These are phyloP conservation scores for Dioscorea cayenensis DNA, from an alignment of 116 monocot genomes.

Conservation along the genomic window DNA sequence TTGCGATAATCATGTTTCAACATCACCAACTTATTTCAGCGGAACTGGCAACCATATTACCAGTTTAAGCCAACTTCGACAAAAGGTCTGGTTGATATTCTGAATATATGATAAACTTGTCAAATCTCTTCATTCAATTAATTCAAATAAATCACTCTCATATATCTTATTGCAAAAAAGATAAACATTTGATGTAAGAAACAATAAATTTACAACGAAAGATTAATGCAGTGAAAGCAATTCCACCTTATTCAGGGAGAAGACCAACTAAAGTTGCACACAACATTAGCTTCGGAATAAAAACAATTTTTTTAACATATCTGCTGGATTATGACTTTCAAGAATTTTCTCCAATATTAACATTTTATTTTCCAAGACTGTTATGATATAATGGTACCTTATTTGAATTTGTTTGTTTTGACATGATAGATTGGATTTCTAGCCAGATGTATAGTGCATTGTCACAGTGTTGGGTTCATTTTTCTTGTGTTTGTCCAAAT, in stretches of 20 bases:
- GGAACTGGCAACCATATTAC: no score
- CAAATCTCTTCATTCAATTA: no score
- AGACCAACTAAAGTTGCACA: neutral
- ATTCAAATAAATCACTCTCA: no score
- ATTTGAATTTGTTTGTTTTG: neutral
- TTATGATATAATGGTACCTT: neutral
- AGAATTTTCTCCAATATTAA: neutral
- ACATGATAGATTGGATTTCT: neutral
- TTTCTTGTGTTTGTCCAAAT: neutral
- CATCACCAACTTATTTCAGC: no score
- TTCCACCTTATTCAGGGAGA: neutral
- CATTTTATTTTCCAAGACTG: neutral
- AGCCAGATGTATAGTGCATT: neutral
- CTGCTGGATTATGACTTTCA: neutral
- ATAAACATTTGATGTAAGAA: no score
- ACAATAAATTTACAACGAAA: no score
- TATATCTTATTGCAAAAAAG: no score
- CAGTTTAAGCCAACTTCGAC: no score
- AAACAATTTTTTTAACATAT: neutral
- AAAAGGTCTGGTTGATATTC: no score
- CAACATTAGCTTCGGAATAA: neutral
- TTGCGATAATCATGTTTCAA: no score
- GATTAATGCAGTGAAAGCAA: neutral
- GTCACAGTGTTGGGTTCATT: neutral
- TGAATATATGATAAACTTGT: no score